Conservation (phyloP, 2,329 filamentous ascomycete genomes). For the Aspergillus viridinutans region DNA sequence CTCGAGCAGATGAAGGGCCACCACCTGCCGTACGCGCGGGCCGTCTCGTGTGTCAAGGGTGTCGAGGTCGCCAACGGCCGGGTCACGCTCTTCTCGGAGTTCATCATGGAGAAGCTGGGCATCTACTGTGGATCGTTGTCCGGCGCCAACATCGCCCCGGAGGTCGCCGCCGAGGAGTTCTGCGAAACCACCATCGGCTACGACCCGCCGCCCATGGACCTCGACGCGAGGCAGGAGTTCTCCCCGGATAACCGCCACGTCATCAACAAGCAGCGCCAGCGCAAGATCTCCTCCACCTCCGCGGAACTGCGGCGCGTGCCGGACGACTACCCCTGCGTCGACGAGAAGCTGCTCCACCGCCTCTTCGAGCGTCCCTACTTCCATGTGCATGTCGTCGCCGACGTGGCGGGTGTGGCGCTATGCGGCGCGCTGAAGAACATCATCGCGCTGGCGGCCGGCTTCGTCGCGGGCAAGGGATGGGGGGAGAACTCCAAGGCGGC, state of each 20-base stretch:
- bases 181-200: slow-evolving; percentile 93
- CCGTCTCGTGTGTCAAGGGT: slow-evolving; percentile 93
- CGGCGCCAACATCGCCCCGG: slow-evolving; percentile 86
- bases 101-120: slow-evolving; percentile 76
- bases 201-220: slow-evolving; percentile 80
- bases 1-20: slow-evolving; percentile 73
- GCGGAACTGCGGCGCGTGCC: slow-evolving; percentile 68
- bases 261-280: slow-evolving; percentile 51
- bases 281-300: slow-evolving; percentile 60
- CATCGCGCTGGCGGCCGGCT: slow-evolving; percentile 83
- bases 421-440: slow-evolving; percentile 92
- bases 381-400: slow-evolving; percentile 81
- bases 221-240: slow-evolving; percentile 50
- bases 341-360: slow-evolving; percentile 71
- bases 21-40: slow-evolving; percentile 80
- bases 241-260: slow-evolving; percentile 42
- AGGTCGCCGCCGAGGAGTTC: slow-evolving; percentile 89
- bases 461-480: slow-evolving; percentile 88
- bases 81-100: slow-evolving; percentile 82
- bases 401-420: slow-evolving; percentile 49
- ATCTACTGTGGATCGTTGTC: slow-evolving; percentile 93
- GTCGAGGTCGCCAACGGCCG: slow-evolving; percentile 80
- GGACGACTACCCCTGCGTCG: slow-evolving; percentile 71
- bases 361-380: slow-evolving; percentile 93
- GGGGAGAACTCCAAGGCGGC: slow-evolving; percentile 94